These are phyloP conservation scores for Priceomyces castillae DNA, from an alignment of 805 yeast species.

Conservation along the genomic window DNA sequence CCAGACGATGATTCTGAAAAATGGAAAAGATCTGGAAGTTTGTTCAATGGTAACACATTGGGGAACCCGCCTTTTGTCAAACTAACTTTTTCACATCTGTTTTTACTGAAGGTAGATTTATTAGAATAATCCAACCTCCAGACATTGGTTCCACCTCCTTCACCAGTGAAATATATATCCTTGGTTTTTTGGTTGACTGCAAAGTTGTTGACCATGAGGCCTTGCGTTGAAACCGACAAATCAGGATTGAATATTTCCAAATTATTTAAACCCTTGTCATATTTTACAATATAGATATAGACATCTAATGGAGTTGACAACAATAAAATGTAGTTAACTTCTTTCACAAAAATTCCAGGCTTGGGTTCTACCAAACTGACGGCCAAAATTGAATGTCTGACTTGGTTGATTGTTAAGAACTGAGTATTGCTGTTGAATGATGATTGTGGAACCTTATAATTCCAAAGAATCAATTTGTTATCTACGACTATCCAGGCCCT, in stretches of 20 bases:
- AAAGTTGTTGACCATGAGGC: constrained; percentile 67
- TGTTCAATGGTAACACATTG: constrained; percentile 35
- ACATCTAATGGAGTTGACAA: constrained; percentile 80
- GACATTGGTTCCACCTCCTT: constrained; percentile 69
- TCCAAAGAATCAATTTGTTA: constrained; percentile 82
- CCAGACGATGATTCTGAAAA: constrained; percentile 13
- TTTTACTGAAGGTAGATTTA: constrained; percentile 82
- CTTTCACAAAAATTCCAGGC: constrained; percentile 72
- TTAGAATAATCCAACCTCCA: constrained; percentile 88
- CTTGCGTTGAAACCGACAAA: constrained; percentile 75
- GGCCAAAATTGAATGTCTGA: constrained; percentile 71
- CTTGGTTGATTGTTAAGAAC: constrained; percentile 77
- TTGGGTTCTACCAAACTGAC: constrained; percentile 82
- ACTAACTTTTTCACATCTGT: constrained; percentile 80
- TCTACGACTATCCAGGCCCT: constrained; percentile 87
- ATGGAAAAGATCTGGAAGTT: constrained; percentile 30
- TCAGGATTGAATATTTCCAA: constrained; percentile 79
- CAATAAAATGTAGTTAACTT: constrained; percentile 68
- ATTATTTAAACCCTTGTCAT: constrained; percentile 39
- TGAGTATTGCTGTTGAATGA: constrained; percentile 47
- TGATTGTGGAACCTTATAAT: constrained; percentile 57
- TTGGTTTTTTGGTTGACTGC: constrained; percentile 60
- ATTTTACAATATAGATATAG: constrained; percentile 71
- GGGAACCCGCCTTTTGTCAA: constrained; percentile 62
- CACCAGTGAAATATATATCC: constrained; percentile 83